Conservation (phyloP, 1,284 basidiomycete species). For the Tilletia indica region DNA sequence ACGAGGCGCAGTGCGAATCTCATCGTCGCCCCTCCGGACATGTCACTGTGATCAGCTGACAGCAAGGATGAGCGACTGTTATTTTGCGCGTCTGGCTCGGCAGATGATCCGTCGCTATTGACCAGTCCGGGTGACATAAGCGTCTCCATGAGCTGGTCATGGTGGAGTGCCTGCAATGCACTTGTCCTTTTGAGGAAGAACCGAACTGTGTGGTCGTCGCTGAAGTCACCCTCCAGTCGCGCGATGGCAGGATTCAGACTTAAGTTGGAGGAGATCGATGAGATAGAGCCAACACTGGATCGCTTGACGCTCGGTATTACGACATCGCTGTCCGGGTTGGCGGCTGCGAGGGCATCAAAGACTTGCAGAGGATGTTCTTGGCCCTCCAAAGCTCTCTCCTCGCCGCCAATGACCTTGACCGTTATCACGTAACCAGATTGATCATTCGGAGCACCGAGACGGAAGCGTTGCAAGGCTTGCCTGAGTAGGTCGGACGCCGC, state of each 20-base stretch:
- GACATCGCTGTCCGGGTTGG: slow-evolving; percentile 58
- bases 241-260: slow-evolving; percentile 90
- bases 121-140: slow-evolving; percentile 24
- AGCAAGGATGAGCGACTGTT: slow-evolving; percentile 11
- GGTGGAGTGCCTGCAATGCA: slow-evolving; percentile 18
- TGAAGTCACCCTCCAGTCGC: slow-evolving; percentile 87
- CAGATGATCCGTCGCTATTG: slow-evolving; percentile 20
- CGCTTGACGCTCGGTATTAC: slow-evolving; percentile 71
- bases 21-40: slow-evolving; percentile 59
- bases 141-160: slow-evolving; percentile 22
- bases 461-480: slow-evolving; percentile 91
- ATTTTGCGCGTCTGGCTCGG: slow-evolving; percentile 28
- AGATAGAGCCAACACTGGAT: slow-evolving; percentile 88
- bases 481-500: slow-evolving; percentile 77
- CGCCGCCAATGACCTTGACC: slow-evolving; percentile 83
- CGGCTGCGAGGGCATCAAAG: slow-evolving; percentile 72
- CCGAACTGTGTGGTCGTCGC: slow-evolving; percentile 92
- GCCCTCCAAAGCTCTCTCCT: slow-evolving; percentile 69
- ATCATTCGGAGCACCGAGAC: slow-evolving; percentile 61
- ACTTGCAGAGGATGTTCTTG: slow-evolving; percentile 78
- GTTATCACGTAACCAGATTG: slow-evolving; percentile 74
- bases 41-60: neutral
- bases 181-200: slow-evolving; percentile 74
- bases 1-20: slow-evolving; percentile 81
- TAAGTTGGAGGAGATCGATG: slow-evolving; percentile 82